Evolutionary conservation across 2,329 filamentous ascomycete genomes (phyloP), one percentile per base, ranked within the genome.

Genomic region (Calonectria hawksworthii): DNA sequence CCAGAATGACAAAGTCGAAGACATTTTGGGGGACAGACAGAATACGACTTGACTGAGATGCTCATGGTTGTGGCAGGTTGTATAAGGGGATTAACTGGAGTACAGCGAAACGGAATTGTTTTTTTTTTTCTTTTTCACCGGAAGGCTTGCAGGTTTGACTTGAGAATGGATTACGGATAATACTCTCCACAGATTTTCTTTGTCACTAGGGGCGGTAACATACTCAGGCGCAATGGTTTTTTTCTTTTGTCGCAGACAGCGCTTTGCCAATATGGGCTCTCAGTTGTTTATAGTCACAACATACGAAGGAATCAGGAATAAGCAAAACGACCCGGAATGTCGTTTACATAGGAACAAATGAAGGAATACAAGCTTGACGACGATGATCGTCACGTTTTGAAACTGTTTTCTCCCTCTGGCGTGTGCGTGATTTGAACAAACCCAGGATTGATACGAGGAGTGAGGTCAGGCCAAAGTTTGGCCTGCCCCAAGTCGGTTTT

Each of bases 291-390:
- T 65, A 61, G 26, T 26, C 68, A 47, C 50, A 64, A 67, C 38
- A 59, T 32, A 56, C 30, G 52, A 52, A 54, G 28, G 51, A 76
- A 68, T 51, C 66, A 21, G 72, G 75, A 74, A 47, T 70, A 38
- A 77, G 63, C 65, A 71, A 73, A 64, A 70, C 72, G 68, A 70
- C 75, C 68, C 38, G 63, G 59, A 30, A 70, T 70, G 78, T 70
- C 47, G 59, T 65, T 66, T 66, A 68, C 64, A 50, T 30, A 36
- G 26, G 32, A 30, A 59, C 65, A 65, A 44, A 69, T 34, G 56
- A 36, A 32, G 30, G 65, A 74, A 71, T 65, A 44, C 44, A 64
- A 51, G 21, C 14, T 18, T 41, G 64, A 50, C 38, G 28, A 68
- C 36, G 18, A 70, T 44, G 23, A 69, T 11, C 30, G 47, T 8